Conservation (phyloP, 345 rosid genomes). For the Eucalyptus virginea region DNA sequence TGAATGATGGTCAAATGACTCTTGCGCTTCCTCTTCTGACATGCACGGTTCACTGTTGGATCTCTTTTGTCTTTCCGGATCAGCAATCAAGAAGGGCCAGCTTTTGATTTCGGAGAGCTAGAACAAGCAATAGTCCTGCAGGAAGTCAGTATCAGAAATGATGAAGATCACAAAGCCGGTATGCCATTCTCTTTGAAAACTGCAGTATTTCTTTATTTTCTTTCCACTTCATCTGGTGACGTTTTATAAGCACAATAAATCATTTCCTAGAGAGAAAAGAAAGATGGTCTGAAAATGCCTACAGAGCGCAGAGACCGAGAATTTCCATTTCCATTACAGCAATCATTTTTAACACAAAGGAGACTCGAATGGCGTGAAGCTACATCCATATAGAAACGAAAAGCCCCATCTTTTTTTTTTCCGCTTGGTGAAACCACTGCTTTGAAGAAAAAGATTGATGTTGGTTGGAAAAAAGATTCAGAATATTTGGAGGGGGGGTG, state of each 20-base stretch:
- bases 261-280: background rate
- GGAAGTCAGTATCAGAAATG: slow-evolving; percentile 66
- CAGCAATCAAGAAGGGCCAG: slow-evolving; percentile 73
- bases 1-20: background rate
- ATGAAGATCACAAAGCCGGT: slow-evolving; percentile 58
- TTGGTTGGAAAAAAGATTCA: background rate
- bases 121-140: slow-evolving; percentile 94
- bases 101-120: slow-evolving; percentile 93
- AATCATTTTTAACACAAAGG: slow-evolving; percentile 43
- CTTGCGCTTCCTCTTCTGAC: background rate
- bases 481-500: background rate
- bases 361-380: slow-evolving; percentile 58
- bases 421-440: background rate
- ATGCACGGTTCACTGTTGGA: background rate
- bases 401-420: background rate
- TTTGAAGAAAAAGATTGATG: background rate
- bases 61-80: background rate
- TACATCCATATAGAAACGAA: slow-evolving; percentile 5
- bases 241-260: slow-evolving; percentile 3
- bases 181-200: slow-evolving; percentile 1
- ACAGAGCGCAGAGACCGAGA: slow-evolving; percentile 16
- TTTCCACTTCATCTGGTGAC: slow-evolving; percentile 30
- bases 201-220: background rate
- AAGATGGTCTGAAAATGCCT: slow-evolving; percentile 11
- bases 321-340: slow-evolving; percentile 42